These are phyloP conservation scores for Amylocystis lapponica DNA, from an alignment of 768 basidiomycete genomes.

Conservation along the genomic window DNA sequence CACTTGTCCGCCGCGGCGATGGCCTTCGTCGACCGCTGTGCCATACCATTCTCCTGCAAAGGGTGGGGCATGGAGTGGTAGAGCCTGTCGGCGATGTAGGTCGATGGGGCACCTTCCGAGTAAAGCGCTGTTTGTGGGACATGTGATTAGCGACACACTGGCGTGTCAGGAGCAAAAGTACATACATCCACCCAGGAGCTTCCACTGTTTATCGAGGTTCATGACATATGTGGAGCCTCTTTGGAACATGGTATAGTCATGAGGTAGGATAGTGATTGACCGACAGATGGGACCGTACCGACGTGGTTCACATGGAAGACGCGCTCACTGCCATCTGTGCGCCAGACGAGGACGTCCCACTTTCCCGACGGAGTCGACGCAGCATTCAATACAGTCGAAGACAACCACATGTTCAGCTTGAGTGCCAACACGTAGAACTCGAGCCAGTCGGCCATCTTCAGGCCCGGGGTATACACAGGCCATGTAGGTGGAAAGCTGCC, in stretches of 20 bases:
- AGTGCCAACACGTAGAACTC: conserved; percentile 55
- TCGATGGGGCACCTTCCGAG: conserved; percentile 40
- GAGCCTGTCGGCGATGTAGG: conserved; percentile 51
- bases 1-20: conserved; percentile 29
- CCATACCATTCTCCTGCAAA: conserved; percentile 22
- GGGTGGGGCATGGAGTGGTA: conserved; percentile 41
- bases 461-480: conserved; percentile 53
- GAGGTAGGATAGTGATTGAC: conserved; percentile 36
- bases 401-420: conserved; percentile 60
- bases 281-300: conserved; percentile 31
- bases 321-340: conserved; percentile 30
- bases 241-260: conserved; percentile 56
- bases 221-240: conserved; percentile 46
- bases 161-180: no score
- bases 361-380: conserved; percentile 16
- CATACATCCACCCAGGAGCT: no score
- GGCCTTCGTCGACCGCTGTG: conserved; percentile 22
- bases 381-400: conserved; percentile 20
- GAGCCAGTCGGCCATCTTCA: conserved; percentile 61
- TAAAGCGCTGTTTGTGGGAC: conserved; percentile 24
- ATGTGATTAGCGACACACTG: no score
- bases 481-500: conserved; percentile 51
- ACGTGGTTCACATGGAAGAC: conserved; percentile 28
- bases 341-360: conserved; percentile 26
- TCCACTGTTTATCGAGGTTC: no score